Conservation (phyloP, 805 yeast genomes). For the Wickerhamiella spandovensis region DNA sequence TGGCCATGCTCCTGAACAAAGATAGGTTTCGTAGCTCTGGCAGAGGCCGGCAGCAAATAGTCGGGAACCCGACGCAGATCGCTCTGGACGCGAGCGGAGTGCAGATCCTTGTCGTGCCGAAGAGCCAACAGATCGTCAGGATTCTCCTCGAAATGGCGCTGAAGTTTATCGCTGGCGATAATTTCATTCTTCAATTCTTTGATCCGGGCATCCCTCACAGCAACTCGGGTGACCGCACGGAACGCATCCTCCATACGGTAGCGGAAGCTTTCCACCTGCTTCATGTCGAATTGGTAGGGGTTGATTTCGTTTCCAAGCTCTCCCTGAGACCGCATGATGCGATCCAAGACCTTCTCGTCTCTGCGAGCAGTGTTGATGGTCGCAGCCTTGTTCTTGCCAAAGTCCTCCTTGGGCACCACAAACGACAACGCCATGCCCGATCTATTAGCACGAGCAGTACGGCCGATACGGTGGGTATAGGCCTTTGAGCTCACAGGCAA, state of each 20-base stretch:
- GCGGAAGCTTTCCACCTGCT: constrained; percentile 88
- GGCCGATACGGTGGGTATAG: constrained; percentile 86
- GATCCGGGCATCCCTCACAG: constrained; percentile 85
- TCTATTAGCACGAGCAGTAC: constrained; percentile 96
- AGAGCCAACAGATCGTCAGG: constrained; percentile 83
- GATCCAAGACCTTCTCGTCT: constrained; percentile 73
- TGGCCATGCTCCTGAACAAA: constrained; percentile 9
- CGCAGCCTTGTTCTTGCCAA: constrained; percentile 82
- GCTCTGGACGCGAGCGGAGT: constrained; percentile 65
- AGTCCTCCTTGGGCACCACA: constrained; percentile 69
- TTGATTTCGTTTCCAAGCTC: constrained; percentile 52
- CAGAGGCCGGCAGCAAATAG: constrained; percentile 65
- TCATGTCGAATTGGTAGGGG: constrained; percentile 84
- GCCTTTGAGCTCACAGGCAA: constrained; percentile 80
- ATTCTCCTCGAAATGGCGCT: constrained; percentile 91
- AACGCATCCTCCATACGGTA: constrained; percentile 96
- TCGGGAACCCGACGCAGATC: constrained; percentile 90
- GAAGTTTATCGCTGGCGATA: constrained; percentile 75
- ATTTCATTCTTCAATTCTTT: constrained; percentile 80
- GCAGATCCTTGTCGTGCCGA: constrained; percentile 84
- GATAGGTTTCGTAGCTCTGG: constrained; percentile 14
- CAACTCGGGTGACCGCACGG: constrained; percentile 80
- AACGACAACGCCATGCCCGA: constrained; percentile 90
- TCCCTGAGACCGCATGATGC: constrained; percentile 65
- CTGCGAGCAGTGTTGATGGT: constrained; percentile 52